Conservation (phyloP, 179 eudicot genomes). For the Carnegiea gigantea region DNA sequence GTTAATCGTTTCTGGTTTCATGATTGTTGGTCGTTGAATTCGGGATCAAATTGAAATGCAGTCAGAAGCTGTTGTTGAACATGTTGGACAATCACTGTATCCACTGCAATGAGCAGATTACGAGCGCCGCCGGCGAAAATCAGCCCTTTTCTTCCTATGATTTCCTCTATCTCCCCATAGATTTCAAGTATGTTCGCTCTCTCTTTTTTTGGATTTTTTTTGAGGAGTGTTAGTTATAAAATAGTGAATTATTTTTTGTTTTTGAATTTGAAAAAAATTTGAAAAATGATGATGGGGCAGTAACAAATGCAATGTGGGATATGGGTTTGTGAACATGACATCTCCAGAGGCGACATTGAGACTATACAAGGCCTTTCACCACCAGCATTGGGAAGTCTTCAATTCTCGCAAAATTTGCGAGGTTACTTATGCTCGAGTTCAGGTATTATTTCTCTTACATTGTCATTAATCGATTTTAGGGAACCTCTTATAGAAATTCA, state of each 20-base stretch:
- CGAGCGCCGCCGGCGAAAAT: slow-evolving; percentile 16
- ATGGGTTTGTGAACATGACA: slow-evolving; percentile 98
- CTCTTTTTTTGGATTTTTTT: too few species aligned
- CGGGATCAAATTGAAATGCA: slow-evolving; percentile 27
- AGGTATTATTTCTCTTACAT: slow-evolving; percentile 38
- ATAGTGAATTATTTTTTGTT: background rate
- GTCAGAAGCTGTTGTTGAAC: slow-evolving; percentile 88
- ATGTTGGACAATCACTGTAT: slow-evolving; percentile 99
- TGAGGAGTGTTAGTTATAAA: background rate
- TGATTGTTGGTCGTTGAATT: too few species aligned
- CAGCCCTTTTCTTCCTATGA: slow-evolving; percentile 85
- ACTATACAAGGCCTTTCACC: slow-evolving; percentile 84
- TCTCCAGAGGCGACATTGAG: slow-evolving; percentile 82
- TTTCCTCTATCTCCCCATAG: slow-evolving; percentile 92
- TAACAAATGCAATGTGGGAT: slow-evolving; percentile 98
- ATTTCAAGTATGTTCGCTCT: slow-evolving; percentile 54
- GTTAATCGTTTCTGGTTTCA: background rate
- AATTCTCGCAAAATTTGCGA: slow-evolving; percentile 94
- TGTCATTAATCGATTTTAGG: too few species aligned
- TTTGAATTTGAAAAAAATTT: background rate
- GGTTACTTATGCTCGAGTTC: slow-evolving; percentile 92
- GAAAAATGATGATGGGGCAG: slow-evolving; percentile 27
- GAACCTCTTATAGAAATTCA: too few species aligned
- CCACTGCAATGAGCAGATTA: slow-evolving; percentile 63
- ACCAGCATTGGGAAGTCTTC: slow-evolving; percentile 91